phyloP scores from a whole-genome alignment of 2,329 filamentous ascomycete genomes.

The Beauveria asiatica region DNA sequence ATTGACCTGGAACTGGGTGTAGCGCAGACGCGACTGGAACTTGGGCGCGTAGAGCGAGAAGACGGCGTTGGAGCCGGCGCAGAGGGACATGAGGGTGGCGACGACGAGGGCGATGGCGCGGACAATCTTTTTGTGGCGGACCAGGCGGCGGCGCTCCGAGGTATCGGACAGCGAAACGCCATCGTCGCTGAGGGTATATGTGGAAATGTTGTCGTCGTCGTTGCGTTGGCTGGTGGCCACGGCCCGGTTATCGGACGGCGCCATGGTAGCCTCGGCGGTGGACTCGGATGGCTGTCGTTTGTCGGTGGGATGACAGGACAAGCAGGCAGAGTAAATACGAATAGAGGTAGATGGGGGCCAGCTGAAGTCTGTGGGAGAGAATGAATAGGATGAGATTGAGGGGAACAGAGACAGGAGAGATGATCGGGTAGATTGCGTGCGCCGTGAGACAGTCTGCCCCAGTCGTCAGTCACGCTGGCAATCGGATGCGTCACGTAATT shows the following conservation, averaged over 20 bases:
- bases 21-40: slow-evolving; percentile 78
- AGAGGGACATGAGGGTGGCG: slow-evolving; percentile 54
- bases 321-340: too few relatives aligned
- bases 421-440: too few relatives aligned
- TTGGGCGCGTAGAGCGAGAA: slow-evolving; percentile 91
- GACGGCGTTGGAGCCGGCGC: slow-evolving; percentile 83
- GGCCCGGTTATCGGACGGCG: slow-evolving; percentile 1
- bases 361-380: too few relatives aligned
- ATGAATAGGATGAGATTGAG: too few relatives aligned
- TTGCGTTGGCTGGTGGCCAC: slow-evolving; percentile 1
- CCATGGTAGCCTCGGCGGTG: slow-evolving; percentile 4
- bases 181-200: slow-evolving; percentile 11
- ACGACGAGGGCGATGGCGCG: slow-evolving; percentile 43
- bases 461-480: not conserved
- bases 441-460: not conserved
- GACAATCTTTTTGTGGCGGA: slow-evolving; percentile 23
- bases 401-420: too few relatives aligned
- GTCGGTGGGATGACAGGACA: not conserved
- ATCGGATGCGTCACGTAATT: slow-evolving; percentile 4
- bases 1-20: slow-evolving; percentile 89
- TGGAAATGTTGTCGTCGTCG: slow-evolving; percentile 5
- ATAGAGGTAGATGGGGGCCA: too few relatives aligned
- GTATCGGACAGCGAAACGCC: not conserved
- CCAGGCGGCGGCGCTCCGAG: slow-evolving; percentile 16
- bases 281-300: not conserved